Evolutionary conservation across 2,329 filamentous ascomycete species (phyloP).

Genomic region (Bipolaris zeicola): DNA sequence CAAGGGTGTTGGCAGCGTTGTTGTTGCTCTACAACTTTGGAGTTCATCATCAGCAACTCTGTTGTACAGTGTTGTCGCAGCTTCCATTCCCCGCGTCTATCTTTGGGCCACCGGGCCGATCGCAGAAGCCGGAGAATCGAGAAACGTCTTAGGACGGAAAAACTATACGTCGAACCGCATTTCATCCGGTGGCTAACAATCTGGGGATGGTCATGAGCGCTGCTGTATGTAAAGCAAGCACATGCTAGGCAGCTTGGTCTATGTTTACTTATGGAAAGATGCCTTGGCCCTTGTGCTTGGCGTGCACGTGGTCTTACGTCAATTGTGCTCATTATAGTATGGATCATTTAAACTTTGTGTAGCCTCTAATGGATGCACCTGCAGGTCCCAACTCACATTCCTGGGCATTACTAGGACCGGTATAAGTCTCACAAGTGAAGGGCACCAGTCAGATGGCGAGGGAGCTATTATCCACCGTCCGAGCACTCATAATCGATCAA

Average conservation of each 20-base stretch:
- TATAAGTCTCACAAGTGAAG: too few relatives aligned
- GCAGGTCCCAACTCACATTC: too few relatives aligned
- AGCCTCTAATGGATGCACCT: too few relatives aligned
- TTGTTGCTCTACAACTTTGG: neutral
- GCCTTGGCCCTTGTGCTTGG: neutral
- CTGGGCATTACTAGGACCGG: too few relatives aligned
- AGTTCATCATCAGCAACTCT: neutral
- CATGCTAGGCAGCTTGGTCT: neutral
- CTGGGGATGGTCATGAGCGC: neutral
- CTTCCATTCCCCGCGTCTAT: neutral
- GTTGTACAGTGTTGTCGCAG: neutral
- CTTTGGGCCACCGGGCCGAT: conserved; percentile 8
- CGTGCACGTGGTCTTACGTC: neutral
- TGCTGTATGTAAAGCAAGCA: neutral
- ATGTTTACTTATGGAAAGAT: neutral
- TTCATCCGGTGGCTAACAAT: conserved; percentile 9
- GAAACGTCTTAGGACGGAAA: neutral
- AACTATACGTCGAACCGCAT: conserved; percentile 1
- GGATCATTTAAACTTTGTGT: too few relatives aligned
- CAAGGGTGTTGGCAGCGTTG: neutral
- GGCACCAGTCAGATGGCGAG: too few relatives aligned
- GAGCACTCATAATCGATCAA: too few relatives aligned
- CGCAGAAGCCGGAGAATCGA: neutral
- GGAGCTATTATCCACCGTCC: too few relatives aligned
- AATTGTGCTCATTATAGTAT: too few relatives aligned